These are phyloP conservation scores for Dioszegia hungarica DNA, from an alignment of 768 basidiomycete genomes.

Conservation along the genomic window DNA sequence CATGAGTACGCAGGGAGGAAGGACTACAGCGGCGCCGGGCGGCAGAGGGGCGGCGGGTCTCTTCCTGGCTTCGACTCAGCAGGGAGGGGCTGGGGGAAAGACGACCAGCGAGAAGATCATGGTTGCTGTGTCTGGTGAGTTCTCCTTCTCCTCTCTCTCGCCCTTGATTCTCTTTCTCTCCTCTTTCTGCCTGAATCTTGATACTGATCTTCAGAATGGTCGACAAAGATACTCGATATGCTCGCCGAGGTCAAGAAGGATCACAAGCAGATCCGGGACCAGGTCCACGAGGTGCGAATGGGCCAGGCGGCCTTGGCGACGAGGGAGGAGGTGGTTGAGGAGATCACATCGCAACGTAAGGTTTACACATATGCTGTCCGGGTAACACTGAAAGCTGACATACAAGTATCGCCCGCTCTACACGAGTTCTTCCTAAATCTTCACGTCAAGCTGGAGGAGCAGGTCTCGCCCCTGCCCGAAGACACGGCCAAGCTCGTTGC, in stretches of 20 bases:
- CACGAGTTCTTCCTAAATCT: slow-evolving; percentile 11
- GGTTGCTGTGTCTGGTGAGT: slow-evolving; percentile 3
- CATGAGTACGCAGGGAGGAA: too few relatives aligned
- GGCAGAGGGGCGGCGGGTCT: neutral
- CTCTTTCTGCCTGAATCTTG: too few relatives aligned
- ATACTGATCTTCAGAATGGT: slow-evolving; percentile 5
- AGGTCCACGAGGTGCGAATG: slow-evolving; percentile 25
- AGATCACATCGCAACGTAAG: slow-evolving; percentile 24
- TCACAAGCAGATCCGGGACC: slow-evolving; percentile 15
- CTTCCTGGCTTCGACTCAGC: slow-evolving; percentile 2
- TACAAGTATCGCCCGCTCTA: slow-evolving; percentile 17
- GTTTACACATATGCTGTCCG: neutral
- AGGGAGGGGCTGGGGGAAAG: neutral
- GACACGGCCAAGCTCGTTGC: neutral
- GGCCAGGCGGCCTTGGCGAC: slow-evolving; percentile 29
- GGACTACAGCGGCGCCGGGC: neutral
- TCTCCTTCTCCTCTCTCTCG: neutral
- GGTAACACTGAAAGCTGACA: neutral
- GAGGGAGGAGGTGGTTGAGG: slow-evolving; percentile 26
- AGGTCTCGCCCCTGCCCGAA: neutral
- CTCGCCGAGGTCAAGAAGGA: neutral
- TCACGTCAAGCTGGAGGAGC: slow-evolving; percentile 2
- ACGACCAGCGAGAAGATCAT: slow-evolving; percentile 8
- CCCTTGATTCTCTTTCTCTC: too few relatives aligned
- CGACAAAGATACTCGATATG: neutral